Percentiles rank a stretch among this genome's conserved stretches.
Evolutionary conservation across 140 eudicot genomes (phyloP).

Genomic region (Oenanthe javanica): DNA sequence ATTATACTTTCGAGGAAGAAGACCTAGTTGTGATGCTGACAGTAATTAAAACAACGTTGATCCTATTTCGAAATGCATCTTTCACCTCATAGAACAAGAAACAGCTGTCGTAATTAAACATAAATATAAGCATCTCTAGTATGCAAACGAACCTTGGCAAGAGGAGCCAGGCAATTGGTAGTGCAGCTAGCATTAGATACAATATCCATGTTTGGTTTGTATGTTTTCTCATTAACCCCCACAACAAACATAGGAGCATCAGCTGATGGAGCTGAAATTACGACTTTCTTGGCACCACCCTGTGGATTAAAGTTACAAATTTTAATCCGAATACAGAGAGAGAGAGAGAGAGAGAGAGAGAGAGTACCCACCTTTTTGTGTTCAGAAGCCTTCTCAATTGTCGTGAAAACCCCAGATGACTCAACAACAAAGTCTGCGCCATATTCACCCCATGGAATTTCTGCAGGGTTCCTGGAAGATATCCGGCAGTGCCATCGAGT

Average conservation of each 20-base stretch:
- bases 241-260: slow-evolving; percentile 99
- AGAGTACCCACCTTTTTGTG: slow-evolving; percentile 58
- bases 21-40: not conserved
- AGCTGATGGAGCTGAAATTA: slow-evolving; percentile 95
- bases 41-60: not conserved
- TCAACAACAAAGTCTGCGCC: slow-evolving; percentile 95
- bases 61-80: not conserved
- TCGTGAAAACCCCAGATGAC: slow-evolving; percentile 90
- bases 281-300: slow-evolving; percentile 96
- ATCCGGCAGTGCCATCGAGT: not conserved
- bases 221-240: slow-evolving; percentile 84
- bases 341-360: not conserved
- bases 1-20: not conserved
- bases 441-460: slow-evolving; percentile 91
- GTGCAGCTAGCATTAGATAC: slow-evolving; percentile 97
- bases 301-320: slow-evolving; percentile 21
- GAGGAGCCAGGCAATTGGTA: slow-evolving; percentile 94
- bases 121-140: not conserved
- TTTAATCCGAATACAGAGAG: slow-evolving; percentile 3
- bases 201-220: slow-evolving; percentile 86
- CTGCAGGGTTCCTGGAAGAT: slow-evolving; percentile 63
- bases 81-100: not conserved
- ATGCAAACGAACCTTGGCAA: slow-evolving; percentile 66
- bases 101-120: not conserved
- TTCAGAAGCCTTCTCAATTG: slow-evolving; percentile 75